Evolutionary conservation across 805 yeast genomes (phyloP), one percentile per base, ranked within the genome.

Genomic region (Hanseniaspora clermontiae): DNA sequence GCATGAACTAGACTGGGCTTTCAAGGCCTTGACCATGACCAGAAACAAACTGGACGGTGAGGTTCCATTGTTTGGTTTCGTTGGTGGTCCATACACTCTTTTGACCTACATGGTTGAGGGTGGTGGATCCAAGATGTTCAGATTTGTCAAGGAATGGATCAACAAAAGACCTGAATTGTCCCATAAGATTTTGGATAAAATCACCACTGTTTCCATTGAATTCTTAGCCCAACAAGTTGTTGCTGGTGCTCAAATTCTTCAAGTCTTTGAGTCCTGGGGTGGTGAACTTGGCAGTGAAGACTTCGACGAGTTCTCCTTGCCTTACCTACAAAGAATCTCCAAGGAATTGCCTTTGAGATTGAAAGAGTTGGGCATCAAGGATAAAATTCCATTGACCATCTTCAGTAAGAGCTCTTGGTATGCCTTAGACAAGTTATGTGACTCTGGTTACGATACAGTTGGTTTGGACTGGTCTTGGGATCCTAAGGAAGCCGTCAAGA

Each of bases 331-430:
- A 61, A 87, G 87, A 66, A 90, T 91, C 58, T 78, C 87, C 31
- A 71, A 74, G 19, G 77, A 77, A 61, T 77, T 91, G 48, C 95
- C 91, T 20, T 58, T 64, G 11, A 80, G 93, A 64, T 76, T 93
- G 64, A 64, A 69, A 54, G 91, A 87, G 69, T 72, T 87, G 51
- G 95, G 91, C 3, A 68, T 85, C 58, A 68, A 65, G 10, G 95
- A 87, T 60, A 71, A 71, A 8, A 82, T 93, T 24, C 98, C 98
- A 36, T 72, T 93, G 65, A 86, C 95, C 1, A 82, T 90, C 9
- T 93, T 93, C 65, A 89, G 97, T 32, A 93, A 90, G 72, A 96
- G 96, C 45, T 93, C 98, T 0, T 91, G 97, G 97, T 91, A 88
- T 64, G 96, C 97, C 5, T 74, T 93, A 52, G 90, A 91, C 62